Evolutionary conservation across 2,329 filamentous ascomycete species (phyloP).

Genomic region (Ophiostoma sp.): DNA sequence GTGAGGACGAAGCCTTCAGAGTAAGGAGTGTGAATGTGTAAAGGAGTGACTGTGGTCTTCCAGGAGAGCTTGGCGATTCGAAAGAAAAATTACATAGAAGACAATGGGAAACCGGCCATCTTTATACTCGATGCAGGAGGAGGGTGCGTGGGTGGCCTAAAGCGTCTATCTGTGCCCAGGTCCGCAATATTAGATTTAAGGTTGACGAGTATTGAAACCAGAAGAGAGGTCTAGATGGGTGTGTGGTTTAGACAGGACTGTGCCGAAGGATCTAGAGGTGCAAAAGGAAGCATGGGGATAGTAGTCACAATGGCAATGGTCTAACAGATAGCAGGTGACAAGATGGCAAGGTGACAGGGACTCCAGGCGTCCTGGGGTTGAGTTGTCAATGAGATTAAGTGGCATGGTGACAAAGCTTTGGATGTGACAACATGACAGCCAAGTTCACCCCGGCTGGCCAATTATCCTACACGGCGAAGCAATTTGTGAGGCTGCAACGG

Average conservation of each 20-base stretch:
- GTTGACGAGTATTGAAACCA: neutral
- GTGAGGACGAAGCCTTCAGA: neutral
- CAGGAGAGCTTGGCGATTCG: neutral
- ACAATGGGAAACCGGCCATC: neutral
- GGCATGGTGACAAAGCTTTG: too few relatives aligned
- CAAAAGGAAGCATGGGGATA: neutral
- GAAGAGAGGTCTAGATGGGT: neutral
- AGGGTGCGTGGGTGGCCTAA: neutral
- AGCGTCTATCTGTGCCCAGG: neutral
- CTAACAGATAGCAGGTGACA: neutral
- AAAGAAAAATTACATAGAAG: neutral
- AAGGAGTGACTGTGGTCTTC: neutral
- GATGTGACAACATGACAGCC: too few relatives aligned
- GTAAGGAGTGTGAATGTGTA: neutral
- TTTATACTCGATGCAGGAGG: constrained; percentile 10
- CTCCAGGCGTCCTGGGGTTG: neutral
- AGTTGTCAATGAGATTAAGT: too few relatives aligned
- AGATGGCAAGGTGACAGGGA: neutral
- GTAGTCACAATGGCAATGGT: too few relatives aligned
- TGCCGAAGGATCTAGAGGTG: neutral
- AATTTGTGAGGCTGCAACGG: neutral
- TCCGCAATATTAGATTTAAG: neutral
- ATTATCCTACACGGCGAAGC: neutral
- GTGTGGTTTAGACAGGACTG: neutral
- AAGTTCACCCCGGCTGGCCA: neutral